Evolutionary conservation across 2,329 filamentous ascomycete genomes (phyloP), one percentile per base, ranked within the genome.

Genomic region (Keithomyces neogunnii): DNA sequence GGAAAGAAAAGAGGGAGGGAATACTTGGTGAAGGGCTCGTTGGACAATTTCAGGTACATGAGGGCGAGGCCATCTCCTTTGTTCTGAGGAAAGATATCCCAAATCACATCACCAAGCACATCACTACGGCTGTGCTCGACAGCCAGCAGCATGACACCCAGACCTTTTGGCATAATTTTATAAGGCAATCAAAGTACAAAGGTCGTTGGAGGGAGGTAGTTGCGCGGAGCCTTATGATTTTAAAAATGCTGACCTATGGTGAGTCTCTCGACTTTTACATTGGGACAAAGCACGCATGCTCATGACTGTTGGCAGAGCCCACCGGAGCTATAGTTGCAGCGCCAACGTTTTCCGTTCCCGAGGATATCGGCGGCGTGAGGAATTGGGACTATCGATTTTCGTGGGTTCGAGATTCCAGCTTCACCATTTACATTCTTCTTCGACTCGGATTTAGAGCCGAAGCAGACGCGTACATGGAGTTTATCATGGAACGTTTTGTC

Each of bases 391-490:
- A 88, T 61, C 77, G 85, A n/a, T 91, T 81, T 66, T 87, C 77
- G 8, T 91, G 87, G 87, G 81, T 90, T 36, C 78, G 87, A 28
- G 86, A 91, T 67, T 82, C 84, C 0, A 88, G 84, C 56, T 89
- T 89, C 66, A 88, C 85, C 1, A 82, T 89, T 57, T 90, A 90
- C 59, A 84, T 90, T 55, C 75, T 91, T 32, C 76, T 91, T 2
- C 82, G 86, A 11, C 79, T 90, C 63, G 87, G 87, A 5, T 90
- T 89, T 67, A 82, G 75, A 31, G 78, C 83, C 26, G 87, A 91
- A 65, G 86, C 86, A 3, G 84, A 90, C 63, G 82, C 85, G 1
- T 91, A 89, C 65, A 89, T 89, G 76, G 76, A 78, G 50, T 91
- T 89, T 63, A 89, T 91, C 56, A 87, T 80, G 66, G 80, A 87